Base-by-base conservation (phyloP, 2,329 filamentous ascomycete genomes). In the Aspergillus eucalypticola region DNA sequence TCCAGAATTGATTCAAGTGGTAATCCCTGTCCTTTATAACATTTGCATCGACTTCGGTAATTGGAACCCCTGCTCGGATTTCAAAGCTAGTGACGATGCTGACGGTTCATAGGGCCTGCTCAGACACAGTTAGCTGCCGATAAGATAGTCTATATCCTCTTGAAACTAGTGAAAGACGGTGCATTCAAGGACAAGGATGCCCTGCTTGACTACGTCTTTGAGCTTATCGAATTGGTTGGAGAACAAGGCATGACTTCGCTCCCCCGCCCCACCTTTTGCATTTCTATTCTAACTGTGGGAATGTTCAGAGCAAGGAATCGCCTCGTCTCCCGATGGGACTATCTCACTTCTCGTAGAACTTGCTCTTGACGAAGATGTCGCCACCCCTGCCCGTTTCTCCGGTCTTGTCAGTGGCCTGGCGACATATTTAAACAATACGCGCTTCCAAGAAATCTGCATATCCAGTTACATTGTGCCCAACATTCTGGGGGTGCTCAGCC, bases 11-110 rank as follows among this genome's bases (percentile, higher is more conserved):
- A 67, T 73, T 15, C 70, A 77, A 59, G 71, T 80, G 25, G 73
- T 74, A 25, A 75, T 80, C 59, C 75, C 76, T 59, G 78, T 80
- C 48, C 70, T 80, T 46, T 80, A 78, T 67, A 81, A 81, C 59
- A 74, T 79, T 54, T 80, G 78, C 65, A 71, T 76, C 59, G 78
- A 80, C 60, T 80, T 73, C 66, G 78, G 78, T 80, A 64, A 55
- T 66, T 46, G 13, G 11, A 7, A 7, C 13, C 15, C 23, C 10
- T 27, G 17, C n/a, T n/a, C 2, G 13, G 17, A 15, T 25, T 11
- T 10, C 4, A 7, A 41, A 19, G 21, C 17, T 35, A 38, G 27
- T 19, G 29, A 13, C 19, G n/a, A 55, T 52, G 53, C 67, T 75
- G 57, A 74, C 56, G 6, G 25, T n/a, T 13, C 15, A 13, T 50